Evolutionary conservation across 2,329 filamentous ascomycete genomes (phyloP), one percentile per base, ranked within the genome.

Genomic region (Lasiodiplodia theobromae): DNA sequence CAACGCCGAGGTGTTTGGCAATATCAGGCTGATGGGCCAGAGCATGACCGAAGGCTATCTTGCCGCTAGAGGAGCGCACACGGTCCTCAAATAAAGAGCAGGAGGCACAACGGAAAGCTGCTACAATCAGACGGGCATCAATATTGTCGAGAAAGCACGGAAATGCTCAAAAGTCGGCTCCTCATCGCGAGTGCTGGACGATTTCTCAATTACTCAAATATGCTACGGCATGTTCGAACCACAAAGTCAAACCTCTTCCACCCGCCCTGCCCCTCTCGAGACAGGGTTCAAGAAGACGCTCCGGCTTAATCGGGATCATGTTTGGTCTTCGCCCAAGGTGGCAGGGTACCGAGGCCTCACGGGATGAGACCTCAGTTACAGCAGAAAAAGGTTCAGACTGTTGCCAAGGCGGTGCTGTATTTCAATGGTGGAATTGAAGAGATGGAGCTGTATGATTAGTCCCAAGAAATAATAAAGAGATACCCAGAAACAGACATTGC

Each of bases 231-330:
- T 95, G 92, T 96, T 82, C 85, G 92, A 91, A 87, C 92, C 90
- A 88, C 92, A 92, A 93, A 97, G 93, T 97, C 94, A 97, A 97
- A 88, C 93, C 85, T 87, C 90, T 88, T 91, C 93, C 92, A 97
- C 89, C 90, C 92, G 91, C 89, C 89, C 85, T 82, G 80, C 80
- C 85, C 88, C 92, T 96, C 83, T 97, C 92, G 84, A 88, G 83
- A 84, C 85, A 86, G 89, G 87, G 89, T 90, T 92, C 87, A 90
- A 94, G 89, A 90, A 91, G 90, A 88, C 88, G 92, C 94, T 97
- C 94, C 94, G 94, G 94, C 94, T 97, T 97, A 97, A 96, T 97
- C 91, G 93, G 91, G 92, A 93, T 93, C 91, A 72, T 73, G 31
- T 71, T 76, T 72, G 79, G 81, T 97, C 87, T 97, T 85, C 91